Conservation (phyloP, 257 asterid genomes). For the Datura wrightii region DNA sequence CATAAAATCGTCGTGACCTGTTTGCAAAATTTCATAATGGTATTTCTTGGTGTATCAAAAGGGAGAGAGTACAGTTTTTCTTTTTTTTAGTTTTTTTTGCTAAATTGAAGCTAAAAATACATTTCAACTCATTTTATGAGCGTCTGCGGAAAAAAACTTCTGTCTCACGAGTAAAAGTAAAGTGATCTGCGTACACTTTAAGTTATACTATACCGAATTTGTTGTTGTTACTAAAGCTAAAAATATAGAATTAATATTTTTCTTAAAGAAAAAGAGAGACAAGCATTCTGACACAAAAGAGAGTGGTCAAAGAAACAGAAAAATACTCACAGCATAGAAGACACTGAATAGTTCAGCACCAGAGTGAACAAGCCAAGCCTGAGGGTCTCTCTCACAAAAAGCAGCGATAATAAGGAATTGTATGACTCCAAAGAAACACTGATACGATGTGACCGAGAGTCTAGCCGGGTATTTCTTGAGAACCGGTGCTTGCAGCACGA, state of each 20-base stretch:
- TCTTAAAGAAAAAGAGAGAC: no score
- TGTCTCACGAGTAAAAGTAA: no score
- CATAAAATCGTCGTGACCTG: background rate
- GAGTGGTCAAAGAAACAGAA: background rate
- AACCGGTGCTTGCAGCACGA: conserved; percentile 84
- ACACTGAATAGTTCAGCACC: conserved; percentile 93
- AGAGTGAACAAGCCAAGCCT: conserved; percentile 85
- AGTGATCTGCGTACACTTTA: no score
- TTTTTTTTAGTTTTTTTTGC: no score
- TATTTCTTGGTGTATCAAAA: background rate
- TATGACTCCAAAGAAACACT: conserved; percentile 83
- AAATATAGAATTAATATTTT: no score
- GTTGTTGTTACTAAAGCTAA: no score
- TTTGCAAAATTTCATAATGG: background rate
- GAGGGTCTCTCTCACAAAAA: conserved; percentile 76
- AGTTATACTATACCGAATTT: no score
- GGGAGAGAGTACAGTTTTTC: background rate
- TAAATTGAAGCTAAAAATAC: no score
- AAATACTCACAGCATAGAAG: conserved; percentile 79
- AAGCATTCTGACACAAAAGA: background rate
- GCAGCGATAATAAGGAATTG: conserved; percentile 88
- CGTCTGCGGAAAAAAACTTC: no score
- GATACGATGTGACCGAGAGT: conserved; percentile 87
- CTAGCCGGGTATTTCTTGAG: conserved; percentile 90
- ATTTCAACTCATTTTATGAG: no score